phyloP scores from a whole-genome alignment of 2,329 filamentous ascomycete genomes.

The Beauveria pseudobassiana region DNA sequence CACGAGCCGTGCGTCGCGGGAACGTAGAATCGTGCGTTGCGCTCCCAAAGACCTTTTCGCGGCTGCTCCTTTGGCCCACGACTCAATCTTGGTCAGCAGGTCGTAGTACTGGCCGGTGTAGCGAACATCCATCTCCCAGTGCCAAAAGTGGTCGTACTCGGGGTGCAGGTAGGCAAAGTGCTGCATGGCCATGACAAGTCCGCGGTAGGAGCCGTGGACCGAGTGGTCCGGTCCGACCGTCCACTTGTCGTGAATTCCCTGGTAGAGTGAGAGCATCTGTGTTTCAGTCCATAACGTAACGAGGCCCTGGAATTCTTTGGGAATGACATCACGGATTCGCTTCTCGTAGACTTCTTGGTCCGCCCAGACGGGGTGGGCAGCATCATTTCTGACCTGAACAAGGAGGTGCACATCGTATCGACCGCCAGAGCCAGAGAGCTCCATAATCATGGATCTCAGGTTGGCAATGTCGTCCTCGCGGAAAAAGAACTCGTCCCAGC shows the following conservation, averaged over 20 bases:
- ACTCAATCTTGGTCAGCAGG: slow-evolving; percentile 59
- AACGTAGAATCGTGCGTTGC: slow-evolving; percentile 70
- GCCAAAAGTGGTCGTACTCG: slow-evolving; percentile 88
- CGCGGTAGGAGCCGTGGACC: slow-evolving; percentile 87
- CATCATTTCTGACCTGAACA: slow-evolving; percentile 74
- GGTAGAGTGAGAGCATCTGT: slow-evolving; percentile 87
- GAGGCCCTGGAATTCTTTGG: slow-evolving; percentile 80
- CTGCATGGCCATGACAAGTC: slow-evolving; percentile 89
- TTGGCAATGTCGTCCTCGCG: slow-evolving; percentile 74
- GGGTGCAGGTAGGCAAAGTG: slow-evolving; percentile 84
- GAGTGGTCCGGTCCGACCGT: slow-evolving; percentile 58
- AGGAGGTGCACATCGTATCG: slow-evolving; percentile 84
- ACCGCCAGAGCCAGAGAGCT: slow-evolving; percentile 72
- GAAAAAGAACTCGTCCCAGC: slow-evolving; percentile 76
- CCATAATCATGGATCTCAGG: slow-evolving; percentile 74
- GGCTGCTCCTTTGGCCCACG: slow-evolving; percentile 67
- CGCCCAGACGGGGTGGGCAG: slow-evolving; percentile 68
- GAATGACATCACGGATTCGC: slow-evolving; percentile 61
- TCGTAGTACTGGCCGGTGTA: slow-evolving; percentile 86
- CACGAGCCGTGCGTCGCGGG: slow-evolving; percentile 69
- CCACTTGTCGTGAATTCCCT: slow-evolving; percentile 75
- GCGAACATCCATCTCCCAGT: slow-evolving; percentile 90
- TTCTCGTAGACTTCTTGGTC: slow-evolving; percentile 60
- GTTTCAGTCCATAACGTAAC: slow-evolving; percentile 89
- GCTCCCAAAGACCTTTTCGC: slow-evolving; percentile 74